Percentiles rank a stretch among this genome's conserved stretches.
Conservation (phyloP, 148 eudicot genomes). For the Tetragonia tetragonoides region DNA sequence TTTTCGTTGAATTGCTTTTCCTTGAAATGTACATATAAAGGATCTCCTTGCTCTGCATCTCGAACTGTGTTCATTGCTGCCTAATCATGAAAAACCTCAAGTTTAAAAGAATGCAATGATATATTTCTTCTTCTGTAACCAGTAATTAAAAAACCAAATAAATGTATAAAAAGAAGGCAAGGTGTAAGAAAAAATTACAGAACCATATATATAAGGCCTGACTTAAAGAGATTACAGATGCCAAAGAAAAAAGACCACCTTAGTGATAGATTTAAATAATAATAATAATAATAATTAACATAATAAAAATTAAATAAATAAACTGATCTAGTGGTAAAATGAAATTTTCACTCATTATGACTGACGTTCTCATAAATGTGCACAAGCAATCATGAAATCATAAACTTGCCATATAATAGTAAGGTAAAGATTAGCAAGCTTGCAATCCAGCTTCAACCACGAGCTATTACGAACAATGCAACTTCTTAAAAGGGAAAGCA, state of each 20-base stretch:
- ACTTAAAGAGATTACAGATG: neutral
- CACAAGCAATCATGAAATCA: too few species aligned
- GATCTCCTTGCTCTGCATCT: conserved; percentile 70
- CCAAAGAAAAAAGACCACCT: neutral
- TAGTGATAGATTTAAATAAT: too few species aligned
- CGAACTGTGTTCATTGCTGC: conserved; percentile 79
- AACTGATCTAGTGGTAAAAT: too few species aligned
- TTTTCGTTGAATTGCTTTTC: conserved; percentile 40
- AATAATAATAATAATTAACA: too few species aligned
- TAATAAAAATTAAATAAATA: too few species aligned
- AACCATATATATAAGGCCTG: neutral
- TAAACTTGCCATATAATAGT: too few species aligned
- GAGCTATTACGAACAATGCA: too few species aligned
- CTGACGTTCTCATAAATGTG: too few species aligned
- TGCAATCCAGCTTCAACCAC: too few species aligned
- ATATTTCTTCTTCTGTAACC: neutral
- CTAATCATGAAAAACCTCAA: conserved; percentile 37
- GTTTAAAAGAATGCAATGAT: neutral
- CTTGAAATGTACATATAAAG: conserved; percentile 74
- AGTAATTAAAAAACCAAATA: neutral
- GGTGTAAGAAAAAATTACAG: neutral
- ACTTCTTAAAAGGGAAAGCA: too few species aligned
- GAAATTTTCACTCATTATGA: too few species aligned
- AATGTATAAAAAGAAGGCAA: neutral
- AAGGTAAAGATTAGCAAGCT: too few species aligned